Evolutionary conservation across 2,329 filamentous ascomycete species (phyloP).

Genomic region (Zopfia rhizophila): DNA sequence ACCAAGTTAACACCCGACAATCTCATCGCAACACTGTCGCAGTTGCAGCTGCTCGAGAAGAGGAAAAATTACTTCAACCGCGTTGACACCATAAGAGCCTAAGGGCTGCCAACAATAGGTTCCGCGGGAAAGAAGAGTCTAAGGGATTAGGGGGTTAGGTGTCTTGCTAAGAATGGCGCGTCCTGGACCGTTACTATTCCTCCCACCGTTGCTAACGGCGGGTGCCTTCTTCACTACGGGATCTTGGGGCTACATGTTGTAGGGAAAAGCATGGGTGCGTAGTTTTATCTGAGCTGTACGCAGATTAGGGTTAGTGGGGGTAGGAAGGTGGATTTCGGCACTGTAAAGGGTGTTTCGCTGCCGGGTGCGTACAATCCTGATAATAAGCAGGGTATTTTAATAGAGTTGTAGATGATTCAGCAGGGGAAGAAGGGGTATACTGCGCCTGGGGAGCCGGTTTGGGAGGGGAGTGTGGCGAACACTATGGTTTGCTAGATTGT

Average conservation of each 20-base stretch:
- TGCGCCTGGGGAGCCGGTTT: slow-evolving; percentile 30
- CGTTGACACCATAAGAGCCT: not conserved
- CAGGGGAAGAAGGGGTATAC: slow-evolving; percentile 25
- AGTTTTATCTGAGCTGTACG: slow-evolving; percentile 33
- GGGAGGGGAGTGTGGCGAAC: slow-evolving; percentile 5
- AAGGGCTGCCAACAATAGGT: no score
- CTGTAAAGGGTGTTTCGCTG: slow-evolving; percentile 28
- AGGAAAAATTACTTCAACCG: not conserved
- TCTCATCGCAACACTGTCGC: not conserved
- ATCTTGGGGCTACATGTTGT: slow-evolving; percentile 32
- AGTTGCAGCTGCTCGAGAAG: not conserved
- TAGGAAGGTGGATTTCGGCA: slow-evolving; percentile 21
- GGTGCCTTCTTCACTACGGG: slow-evolving; percentile 36
- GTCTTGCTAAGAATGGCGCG: slow-evolving; percentile 44
- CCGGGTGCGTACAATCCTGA: slow-evolving; percentile 34
- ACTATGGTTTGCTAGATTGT: slow-evolving; percentile 11
- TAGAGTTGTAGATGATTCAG: slow-evolving; percentile 28
- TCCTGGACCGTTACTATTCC: slow-evolving; percentile 48
- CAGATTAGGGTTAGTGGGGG: slow-evolving; percentile 27
- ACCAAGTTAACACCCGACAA: not conserved
- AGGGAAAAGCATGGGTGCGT: slow-evolving; percentile 28
- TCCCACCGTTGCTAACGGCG: slow-evolving; percentile 36
- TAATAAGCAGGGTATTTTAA: slow-evolving; percentile 29
- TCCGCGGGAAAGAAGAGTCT: no score
- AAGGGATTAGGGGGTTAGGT: no score